Evolutionary conservation across 2,329 filamentous ascomycete genomes (phyloP).

Genomic region (Fusarium virguliforme): DNA sequence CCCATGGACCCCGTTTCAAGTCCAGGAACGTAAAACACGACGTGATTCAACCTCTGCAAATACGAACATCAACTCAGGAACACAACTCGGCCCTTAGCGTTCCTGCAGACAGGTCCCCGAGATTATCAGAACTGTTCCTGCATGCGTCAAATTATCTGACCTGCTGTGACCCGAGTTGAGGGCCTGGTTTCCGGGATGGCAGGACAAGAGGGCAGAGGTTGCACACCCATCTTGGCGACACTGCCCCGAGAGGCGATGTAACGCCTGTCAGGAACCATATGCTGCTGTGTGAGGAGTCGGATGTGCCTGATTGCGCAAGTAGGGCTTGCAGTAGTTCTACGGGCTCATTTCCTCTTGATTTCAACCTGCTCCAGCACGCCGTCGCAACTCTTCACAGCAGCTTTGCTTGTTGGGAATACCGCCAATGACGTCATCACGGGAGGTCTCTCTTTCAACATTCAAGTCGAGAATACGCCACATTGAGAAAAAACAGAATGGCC

Average conservation of each 20-base stretch:
- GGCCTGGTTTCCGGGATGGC: neutral
- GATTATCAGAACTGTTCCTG: constrained; percentile 6
- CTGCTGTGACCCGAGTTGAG: neutral
- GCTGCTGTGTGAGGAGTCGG: neutral
- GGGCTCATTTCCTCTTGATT: neutral
- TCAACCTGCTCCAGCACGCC: neutral
- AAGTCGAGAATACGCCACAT: neutral
- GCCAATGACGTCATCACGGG: constrained; percentile 2
- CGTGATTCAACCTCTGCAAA: constrained; percentile 9
- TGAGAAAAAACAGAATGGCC: neutral
- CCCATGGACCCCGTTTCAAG: neutral
- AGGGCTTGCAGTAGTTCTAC: neutral
- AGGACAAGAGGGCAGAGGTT: neutral
- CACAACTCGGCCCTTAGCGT: neutral
- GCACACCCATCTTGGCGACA: constrained; percentile 4
- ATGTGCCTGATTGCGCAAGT: neutral
- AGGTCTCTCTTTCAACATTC: neutral
- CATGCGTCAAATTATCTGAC: neutral
- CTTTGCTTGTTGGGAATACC: constrained; percentile 1
- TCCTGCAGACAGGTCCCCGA: neutral
- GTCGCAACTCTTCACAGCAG: neutral
- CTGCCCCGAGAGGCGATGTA: constrained; percentile 3
- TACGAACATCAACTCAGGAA: constrained; percentile 9
- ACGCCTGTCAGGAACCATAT: neutral
- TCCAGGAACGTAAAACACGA: neutral